Evolutionary conservation across 768 basidiomycete species (phyloP).

Genomic region (Myochromella boudieri): DNA sequence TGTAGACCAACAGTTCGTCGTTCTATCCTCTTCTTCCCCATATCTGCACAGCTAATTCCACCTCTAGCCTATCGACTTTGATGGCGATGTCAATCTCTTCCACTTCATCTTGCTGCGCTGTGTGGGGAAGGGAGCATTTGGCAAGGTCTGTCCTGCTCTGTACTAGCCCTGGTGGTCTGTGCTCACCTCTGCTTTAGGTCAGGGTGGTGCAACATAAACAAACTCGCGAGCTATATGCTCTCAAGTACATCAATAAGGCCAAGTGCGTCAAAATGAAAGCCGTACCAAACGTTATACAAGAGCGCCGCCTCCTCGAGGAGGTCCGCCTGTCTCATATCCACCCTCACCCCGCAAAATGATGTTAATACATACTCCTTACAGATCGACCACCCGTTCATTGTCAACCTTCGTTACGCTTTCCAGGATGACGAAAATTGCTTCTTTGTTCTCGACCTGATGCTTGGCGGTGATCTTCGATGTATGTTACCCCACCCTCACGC

Average conservation of each 20-base stretch:
- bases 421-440: slow-evolving; percentile 99
- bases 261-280: slow-evolving; percentile 99
- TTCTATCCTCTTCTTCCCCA: slow-evolving; percentile 2
- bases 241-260: slow-evolving; percentile 99
- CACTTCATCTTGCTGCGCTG: slow-evolving; percentile 94
- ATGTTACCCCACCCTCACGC: slow-evolving; percentile 28
- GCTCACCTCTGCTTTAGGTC: slow-evolving; percentile 55
- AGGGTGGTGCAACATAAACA: slow-evolving; percentile 99
- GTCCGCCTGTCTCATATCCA: slow-evolving; percentile 37
- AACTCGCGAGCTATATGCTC: slow-evolving; percentile 92
- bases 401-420: slow-evolving; percentile 94
- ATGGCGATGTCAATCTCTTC: slow-evolving; percentile 93
- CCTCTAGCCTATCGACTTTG: slow-evolving; percentile 87
- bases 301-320: slow-evolving; percentile 93
- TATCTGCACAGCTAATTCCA: slow-evolving; percentile 1
- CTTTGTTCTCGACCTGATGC: slow-evolving; percentile 96
- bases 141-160: slow-evolving; percentile 63
- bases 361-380: slow-evolving; percentile 31
- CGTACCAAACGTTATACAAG: slow-evolving; percentile 95
- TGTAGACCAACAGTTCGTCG: slow-evolving; percentile 80
- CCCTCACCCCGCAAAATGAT: not conserved
- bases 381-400: slow-evolving; percentile 95
- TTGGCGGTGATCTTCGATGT: slow-evolving; percentile 95
- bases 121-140: slow-evolving; percentile 99
- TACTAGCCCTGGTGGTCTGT: slow-evolving; percentile 8